Conservation (phyloP, 2,329 filamentous ascomycete species). For the Monosporascus sp. region DNA sequence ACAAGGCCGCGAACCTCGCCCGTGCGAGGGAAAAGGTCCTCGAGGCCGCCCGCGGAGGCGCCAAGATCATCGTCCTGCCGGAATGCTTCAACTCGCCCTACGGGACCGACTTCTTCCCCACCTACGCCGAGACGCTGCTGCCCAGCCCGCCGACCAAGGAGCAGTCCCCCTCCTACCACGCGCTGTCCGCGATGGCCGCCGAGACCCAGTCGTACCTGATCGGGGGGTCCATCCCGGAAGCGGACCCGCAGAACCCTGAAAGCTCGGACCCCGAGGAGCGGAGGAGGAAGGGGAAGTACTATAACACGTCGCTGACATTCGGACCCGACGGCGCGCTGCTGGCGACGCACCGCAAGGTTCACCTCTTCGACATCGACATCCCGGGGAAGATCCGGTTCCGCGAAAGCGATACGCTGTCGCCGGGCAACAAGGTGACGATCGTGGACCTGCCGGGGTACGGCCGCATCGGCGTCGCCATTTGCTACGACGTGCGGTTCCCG, state of each 20-base stretch:
- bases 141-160: slow-evolving; percentile 66
- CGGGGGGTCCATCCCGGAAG: slow-evolving; percentile 89
- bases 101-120: slow-evolving; percentile 81
- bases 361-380: slow-evolving; percentile 97
- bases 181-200: slow-evolving; percentile 71
- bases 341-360: slow-evolving; percentile 87
- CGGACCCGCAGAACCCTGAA: slow-evolving; percentile 39
- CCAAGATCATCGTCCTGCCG: slow-evolving; percentile 83
- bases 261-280: too few relatives aligned
- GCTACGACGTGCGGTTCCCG: slow-evolving; percentile 96
- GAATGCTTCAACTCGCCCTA: slow-evolving; percentile 99
- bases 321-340: slow-evolving; percentile 71
- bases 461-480: slow-evolving; percentile 82
- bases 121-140: slow-evolving; percentile 82
- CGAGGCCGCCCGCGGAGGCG: slow-evolving; percentile 69
- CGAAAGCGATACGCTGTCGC: slow-evolving; percentile 82
- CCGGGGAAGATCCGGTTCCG: slow-evolving; percentile 89
- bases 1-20: slow-evolving; percentile 79
- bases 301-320: slow-evolving; percentile 89
- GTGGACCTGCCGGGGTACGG: slow-evolving; percentile 87
- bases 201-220: slow-evolving; percentile 78
- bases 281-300: slow-evolving; percentile 51
- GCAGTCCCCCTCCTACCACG: slow-evolving; percentile 79
- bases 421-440: slow-evolving; percentile 80
- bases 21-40: slow-evolving; percentile 78